Conservation (phyloP, 495 filamentous ascomycete species). For the Astrocystis sublimbata region DNA sequence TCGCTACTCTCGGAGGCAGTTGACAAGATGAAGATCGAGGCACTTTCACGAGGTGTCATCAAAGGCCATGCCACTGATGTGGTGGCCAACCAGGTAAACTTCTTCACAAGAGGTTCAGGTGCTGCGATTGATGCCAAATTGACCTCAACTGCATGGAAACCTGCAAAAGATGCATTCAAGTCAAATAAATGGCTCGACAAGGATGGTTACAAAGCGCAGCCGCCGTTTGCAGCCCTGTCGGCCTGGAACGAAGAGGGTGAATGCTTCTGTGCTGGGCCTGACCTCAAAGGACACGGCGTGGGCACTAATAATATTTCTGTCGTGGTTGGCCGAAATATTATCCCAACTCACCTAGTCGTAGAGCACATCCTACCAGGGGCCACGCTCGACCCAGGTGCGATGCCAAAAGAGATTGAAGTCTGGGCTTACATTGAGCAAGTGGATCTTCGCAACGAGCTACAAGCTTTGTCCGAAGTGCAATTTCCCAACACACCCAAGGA, state of each 20-base stretch:
- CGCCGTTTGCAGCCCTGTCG: conserved; percentile 47
- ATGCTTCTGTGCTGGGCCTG: conserved; percentile 63
- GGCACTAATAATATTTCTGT: conserved; percentile 49
- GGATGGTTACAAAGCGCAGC: conserved; percentile 26
- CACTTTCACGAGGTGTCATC: conserved; percentile 31
- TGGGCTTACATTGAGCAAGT: conserved; percentile 51
- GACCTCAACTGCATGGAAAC: conserved; percentile 32
- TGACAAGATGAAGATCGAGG: conserved; percentile 36
- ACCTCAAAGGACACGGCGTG: conserved; percentile 21
- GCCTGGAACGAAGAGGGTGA: conserved; percentile 63
- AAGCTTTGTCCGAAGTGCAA: conserved; percentile 30
- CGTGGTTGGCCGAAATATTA: conserved; percentile 45
- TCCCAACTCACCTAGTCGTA: conserved; percentile 58
- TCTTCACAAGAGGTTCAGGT: conserved; percentile 40
- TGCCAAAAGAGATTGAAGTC: conserved; percentile 62
- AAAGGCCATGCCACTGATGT: conserved; percentile 26
- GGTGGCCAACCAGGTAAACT: conserved; percentile 43
- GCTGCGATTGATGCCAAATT: conserved; percentile 32
- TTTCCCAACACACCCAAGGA: conserved; percentile 29
- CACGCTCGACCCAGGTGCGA: conserved; percentile 54
- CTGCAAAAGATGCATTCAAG: conserved; percentile 13
- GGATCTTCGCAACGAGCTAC: conserved; percentile 28
- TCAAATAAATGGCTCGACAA: conserved; percentile 28
- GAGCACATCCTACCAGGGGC: conserved; percentile 61
- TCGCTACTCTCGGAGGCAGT: conserved; percentile 37